These are phyloP conservation scores for Candida tunisiensis DNA, from an alignment of 1,139 yeast species.

Conservation along the genomic window DNA sequence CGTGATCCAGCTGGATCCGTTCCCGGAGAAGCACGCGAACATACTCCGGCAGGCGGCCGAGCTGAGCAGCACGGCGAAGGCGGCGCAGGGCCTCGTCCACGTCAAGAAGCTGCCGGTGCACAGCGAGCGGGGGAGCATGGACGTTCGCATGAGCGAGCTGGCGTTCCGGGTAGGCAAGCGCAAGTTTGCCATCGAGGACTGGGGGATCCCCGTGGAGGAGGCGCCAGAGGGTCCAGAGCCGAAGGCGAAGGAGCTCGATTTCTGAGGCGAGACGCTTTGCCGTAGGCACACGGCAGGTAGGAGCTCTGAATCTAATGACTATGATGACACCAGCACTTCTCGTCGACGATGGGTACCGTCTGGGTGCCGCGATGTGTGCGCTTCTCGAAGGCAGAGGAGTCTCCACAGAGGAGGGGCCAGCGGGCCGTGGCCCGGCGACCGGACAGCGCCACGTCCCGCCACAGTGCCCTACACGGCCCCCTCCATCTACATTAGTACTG, in stretches of 20 bases:
- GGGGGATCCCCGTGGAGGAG: slow-evolving; percentile 93
- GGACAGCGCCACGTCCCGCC: no score
- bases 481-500: no score
- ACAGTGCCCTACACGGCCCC: no score
- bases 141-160: slow-evolving; percentile 54
- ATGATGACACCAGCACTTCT: not conserved
- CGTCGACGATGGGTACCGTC: not conserved
- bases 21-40: slow-evolving; percentile 55
- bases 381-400: not conserved
- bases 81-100: slow-evolving; percentile 63
- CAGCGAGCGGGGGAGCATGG: slow-evolving; percentile 71
- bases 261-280: not conserved
- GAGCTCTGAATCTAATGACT: not conserved
- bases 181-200: slow-evolving; percentile 71
- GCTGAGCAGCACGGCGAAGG: slow-evolving; percentile 4
- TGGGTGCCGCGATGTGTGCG: not conserved
- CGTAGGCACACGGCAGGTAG: not conserved
- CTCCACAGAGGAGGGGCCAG: not conserved
- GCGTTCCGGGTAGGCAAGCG: slow-evolving; percentile 77
- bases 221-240: slow-evolving; percentile 17
- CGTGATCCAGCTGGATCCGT: slow-evolving; percentile 65
- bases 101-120: slow-evolving; percentile 54
- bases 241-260: no score
- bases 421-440: no score
- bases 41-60: slow-evolving; percentile 40